Evolutionary conservation across 306 rosid genomes (phyloP).

Genomic region (Ziziphus jujuba): DNA sequence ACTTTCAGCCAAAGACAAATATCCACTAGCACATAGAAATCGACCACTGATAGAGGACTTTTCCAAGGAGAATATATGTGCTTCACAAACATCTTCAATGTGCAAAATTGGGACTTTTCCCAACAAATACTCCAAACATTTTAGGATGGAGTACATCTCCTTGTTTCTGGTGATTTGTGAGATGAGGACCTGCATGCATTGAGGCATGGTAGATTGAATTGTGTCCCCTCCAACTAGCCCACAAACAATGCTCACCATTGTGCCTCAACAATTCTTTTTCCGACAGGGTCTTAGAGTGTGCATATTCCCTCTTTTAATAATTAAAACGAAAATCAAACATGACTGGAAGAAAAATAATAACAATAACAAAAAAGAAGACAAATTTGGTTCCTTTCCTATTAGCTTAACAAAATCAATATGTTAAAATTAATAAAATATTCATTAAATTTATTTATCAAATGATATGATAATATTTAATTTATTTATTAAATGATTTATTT

Average conservation of each 20-base stretch:
- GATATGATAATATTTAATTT: too few relatives aligned
- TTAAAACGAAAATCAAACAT: not conserved
- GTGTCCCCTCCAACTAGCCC: slow-evolving; percentile 31
- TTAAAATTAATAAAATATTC: too few relatives aligned
- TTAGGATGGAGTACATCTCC: slow-evolving; percentile 10
- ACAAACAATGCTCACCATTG: slow-evolving; percentile 17
- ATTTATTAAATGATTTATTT: too few relatives aligned
- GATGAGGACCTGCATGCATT: not conserved
- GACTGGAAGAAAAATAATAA: not conserved
- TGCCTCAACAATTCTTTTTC: slow-evolving; percentile 5
- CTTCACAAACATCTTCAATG: slow-evolving; percentile 48
- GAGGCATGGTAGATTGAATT: not conserved
- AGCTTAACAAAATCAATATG: too few relatives aligned
- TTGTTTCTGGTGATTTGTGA: slow-evolving; percentile 1
- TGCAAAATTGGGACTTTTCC: slow-evolving; percentile 43
- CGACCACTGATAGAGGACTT: slow-evolving; percentile 20
- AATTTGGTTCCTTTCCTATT: too few relatives aligned
- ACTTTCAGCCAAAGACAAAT: slow-evolving; percentile 9
- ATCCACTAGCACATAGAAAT: slow-evolving; percentile 12
- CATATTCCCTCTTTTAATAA: not conserved
- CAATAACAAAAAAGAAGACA: too few relatives aligned
- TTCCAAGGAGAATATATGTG: slow-evolving; percentile 45
- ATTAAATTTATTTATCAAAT: too few relatives aligned
- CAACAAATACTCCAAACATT: slow-evolving; percentile 33
- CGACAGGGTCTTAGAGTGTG: slow-evolving; percentile 22